Base-by-base conservation (phyloP, 306 rosid genomes). In the Rosa multiflora region DNA sequence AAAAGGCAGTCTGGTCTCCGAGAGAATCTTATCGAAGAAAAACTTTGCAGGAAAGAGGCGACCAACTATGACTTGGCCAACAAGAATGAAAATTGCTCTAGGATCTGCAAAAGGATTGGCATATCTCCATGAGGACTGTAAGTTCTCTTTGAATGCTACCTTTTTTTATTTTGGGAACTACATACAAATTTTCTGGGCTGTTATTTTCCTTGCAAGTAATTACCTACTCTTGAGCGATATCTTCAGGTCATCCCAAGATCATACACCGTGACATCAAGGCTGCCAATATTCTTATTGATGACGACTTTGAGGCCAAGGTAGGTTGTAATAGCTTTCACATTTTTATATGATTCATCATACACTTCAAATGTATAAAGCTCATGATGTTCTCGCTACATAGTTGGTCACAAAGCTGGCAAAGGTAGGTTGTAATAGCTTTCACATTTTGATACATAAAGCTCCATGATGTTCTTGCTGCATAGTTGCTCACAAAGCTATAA, bases 71-170 rank as follows among this genome's bases (percentile, higher is more conserved):
- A 17, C 67, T 49, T 85, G 85, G 83, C 67, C 78, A 39, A 78
- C 76, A 52, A 78, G 88, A 82, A 78, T 75, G 81, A 81, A 75
- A 72, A 78, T 85, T 18, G 88, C 88, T 76, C 61, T 76, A 53
- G 88, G 88, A 51, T 78, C 88, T 78, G 88, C 88, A 39, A 85
- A 70, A 78, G 85, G 88, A 78, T 76, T 81, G 81, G 79, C 88
- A 55, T 85, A 85, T 85, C 83, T 85, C 79, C 85, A 85, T 2
- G 83, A 81, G 79, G 88, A 85, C 81, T 85, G 88, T 81, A 63
- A 73, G 88, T 58, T 73, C 75, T 63, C 18, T 29, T 29, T 81
- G 12, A 37, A 14, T 48, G 18, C 39, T 5, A 12, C 11, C 5
- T 77, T 77, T 37, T 52, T 56, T 7, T 21, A 39, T 68, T 15